Conservation (phyloP, 768 basidiomycete genomes). For the Phanerochaete sordida region DNA sequence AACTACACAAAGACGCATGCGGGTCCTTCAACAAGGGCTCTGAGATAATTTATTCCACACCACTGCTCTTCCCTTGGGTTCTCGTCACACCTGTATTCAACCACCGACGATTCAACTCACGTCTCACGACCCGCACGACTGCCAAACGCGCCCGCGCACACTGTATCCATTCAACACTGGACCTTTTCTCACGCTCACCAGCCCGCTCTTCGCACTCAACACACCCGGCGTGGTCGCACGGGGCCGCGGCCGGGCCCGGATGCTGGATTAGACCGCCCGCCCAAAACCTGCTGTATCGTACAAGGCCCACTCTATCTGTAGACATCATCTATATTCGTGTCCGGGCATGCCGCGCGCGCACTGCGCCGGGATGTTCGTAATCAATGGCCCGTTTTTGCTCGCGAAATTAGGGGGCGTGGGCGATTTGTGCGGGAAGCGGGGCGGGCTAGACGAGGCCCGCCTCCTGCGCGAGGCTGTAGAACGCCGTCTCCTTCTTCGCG, state of each 20-base stretch:
- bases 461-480: constrained; percentile 62
- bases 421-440: background rate
- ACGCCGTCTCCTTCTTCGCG: constrained; percentile 49
- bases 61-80: background rate
- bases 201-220: no score
- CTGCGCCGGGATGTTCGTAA: background rate
- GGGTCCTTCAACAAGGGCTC: background rate
- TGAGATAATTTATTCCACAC: background rate
- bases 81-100: background rate
- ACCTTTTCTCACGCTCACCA: background rate
- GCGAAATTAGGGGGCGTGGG: no score
- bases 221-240: background rate
- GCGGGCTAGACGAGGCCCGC: constrained; percentile 43
- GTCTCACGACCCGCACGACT: constrained; percentile 23
- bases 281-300: background rate
- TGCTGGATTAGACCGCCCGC: background rate
- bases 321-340: background rate
- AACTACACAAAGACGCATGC: background rate
- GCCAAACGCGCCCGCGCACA: constrained; percentile 13
- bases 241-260: background rate
- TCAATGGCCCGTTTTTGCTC: background rate
- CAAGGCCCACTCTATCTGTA: background rate
- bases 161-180: constrained; percentile 11
- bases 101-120: constrained; percentile 51
- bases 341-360: background rate